Conservation (phyloP, 2,329 filamentous ascomycete genomes). For the Beauveria medogensis region DNA sequence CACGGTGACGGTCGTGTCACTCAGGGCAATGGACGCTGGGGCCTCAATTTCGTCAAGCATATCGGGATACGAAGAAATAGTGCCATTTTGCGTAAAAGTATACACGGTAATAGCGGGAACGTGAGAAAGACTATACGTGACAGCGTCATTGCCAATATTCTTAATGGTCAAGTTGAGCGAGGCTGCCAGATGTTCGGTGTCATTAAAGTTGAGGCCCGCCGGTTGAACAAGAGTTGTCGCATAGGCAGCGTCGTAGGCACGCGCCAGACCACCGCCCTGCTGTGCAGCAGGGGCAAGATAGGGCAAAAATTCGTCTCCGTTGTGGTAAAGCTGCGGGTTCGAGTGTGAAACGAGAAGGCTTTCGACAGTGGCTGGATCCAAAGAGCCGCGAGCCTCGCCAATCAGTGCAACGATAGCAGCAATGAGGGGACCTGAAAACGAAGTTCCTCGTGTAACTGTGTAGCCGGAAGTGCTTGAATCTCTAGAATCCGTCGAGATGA, state of each 20-base stretch:
- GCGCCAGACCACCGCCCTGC: slow-evolving; percentile 12
- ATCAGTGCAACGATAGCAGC: slow-evolving; percentile 32
- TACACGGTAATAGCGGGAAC: slow-evolving; percentile 41
- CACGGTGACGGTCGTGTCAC: slow-evolving; percentile 18
- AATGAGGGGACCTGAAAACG: slow-evolving; percentile 37
- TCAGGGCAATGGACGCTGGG: background rate
- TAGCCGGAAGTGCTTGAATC: slow-evolving; percentile 23
- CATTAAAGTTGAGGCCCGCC: slow-evolving; percentile 36
- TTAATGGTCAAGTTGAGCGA: slow-evolving; percentile 39
- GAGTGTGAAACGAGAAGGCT: slow-evolving; percentile 35
- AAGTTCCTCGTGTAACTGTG: slow-evolving; percentile 28
- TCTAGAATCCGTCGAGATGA: slow-evolving; percentile 35
- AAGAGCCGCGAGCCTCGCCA: slow-evolving; percentile 34
- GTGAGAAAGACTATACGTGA: slow-evolving; percentile 41
- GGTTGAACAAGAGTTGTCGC: slow-evolving; percentile 1
- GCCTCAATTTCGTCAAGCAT: slow-evolving; percentile 20
- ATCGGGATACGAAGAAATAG: slow-evolving; percentile 23
- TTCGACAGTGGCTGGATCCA: slow-evolving; percentile 35
- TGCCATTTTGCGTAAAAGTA: slow-evolving; percentile 25
- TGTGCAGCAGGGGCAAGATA: slow-evolving; percentile 5
- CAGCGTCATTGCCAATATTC: slow-evolving; percentile 37
- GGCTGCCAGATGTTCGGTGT: slow-evolving; percentile 41
- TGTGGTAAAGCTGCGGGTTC: slow-evolving; percentile 31
- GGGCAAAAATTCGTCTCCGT: slow-evolving; percentile 17
- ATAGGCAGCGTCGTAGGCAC: slow-evolving; percentile 9